Conservation (phyloP, 2,329 filamentous ascomycete species). For the Colletotrichum tanaceti region DNA sequence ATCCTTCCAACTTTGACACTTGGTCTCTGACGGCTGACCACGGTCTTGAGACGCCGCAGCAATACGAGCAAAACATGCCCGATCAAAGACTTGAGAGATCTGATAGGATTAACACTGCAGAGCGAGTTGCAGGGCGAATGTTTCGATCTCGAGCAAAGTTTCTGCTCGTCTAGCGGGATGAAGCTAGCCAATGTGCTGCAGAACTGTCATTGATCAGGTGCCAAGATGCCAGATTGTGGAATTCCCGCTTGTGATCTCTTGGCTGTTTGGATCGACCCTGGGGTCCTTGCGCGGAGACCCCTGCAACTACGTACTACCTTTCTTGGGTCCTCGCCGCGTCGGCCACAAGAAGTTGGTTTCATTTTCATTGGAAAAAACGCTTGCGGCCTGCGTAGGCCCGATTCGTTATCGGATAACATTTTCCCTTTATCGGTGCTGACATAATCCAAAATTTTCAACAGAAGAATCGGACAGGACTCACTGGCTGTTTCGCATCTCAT, state of each 20-base stretch:
- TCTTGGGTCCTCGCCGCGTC: too few relatives aligned
- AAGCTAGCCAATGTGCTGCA: conserved; percentile 27
- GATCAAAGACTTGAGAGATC: not conserved
- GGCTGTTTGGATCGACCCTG: conserved; percentile 26
- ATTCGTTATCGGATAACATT: conserved; percentile 22
- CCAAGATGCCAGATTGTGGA: conserved; percentile 37
- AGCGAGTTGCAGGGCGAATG: not conserved
- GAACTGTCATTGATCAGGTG: conserved; percentile 34
- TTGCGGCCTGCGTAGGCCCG: not conserved
- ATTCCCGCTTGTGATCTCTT: conserved; percentile 36
- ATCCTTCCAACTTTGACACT: not conserved
- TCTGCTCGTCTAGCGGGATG: conserved; percentile 12
- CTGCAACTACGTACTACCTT: not conserved
- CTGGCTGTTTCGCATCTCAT: not conserved
- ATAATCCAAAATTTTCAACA: conserved; percentile 30
- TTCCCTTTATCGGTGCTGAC: conserved; percentile 18
- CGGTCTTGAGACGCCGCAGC: not conserved
- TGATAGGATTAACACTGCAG: not conserved
- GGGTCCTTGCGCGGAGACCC: conserved; percentile 14
- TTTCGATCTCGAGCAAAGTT: conserved; percentile 18
- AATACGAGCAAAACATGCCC: not conserved
- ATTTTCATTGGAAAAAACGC: not conserved
- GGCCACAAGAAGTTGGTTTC: conserved; percentile 2
- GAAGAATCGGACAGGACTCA: not conserved
- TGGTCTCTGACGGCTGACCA: not conserved